Percentiles rank a stretch among this genome's conserved stretches.
Conservation (phyloP, 192 early-diverging fungal species). For the Phlyctochytrium arcticum region DNA sequence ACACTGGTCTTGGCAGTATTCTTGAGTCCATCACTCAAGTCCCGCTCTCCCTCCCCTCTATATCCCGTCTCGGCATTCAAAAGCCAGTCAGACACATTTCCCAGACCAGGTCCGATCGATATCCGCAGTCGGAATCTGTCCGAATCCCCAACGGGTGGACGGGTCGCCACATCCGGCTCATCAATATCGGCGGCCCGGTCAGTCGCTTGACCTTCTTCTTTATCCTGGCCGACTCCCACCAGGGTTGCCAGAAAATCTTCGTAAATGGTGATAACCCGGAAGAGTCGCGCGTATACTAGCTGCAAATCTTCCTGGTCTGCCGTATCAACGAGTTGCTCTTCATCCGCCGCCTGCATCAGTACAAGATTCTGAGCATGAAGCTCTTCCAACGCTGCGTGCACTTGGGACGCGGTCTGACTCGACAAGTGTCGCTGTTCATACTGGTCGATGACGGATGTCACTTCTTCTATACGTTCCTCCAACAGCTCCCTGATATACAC, state of each 20-base stretch:
- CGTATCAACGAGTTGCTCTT: slow-evolving; percentile 48
- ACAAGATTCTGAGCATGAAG: slow-evolving; percentile 46
- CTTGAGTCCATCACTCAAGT: background rate
- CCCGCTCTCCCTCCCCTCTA: background rate
- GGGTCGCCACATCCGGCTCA: background rate
- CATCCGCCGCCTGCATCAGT: slow-evolving; percentile 43
- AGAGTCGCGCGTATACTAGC: slow-evolving; percentile 28
- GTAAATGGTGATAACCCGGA: slow-evolving; percentile 52
- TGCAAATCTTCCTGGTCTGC: slow-evolving; percentile 43
- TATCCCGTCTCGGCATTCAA: slow-evolving; percentile 1
- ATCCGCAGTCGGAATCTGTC: background rate
- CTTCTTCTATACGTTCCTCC: slow-evolving; percentile 37
- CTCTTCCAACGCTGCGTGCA: slow-evolving; percentile 35
- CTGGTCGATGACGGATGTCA: slow-evolving; percentile 31
- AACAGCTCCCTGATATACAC: slow-evolving; percentile 32
- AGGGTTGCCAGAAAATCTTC: slow-evolving; percentile 30
- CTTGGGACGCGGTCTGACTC: slow-evolving; percentile 25
- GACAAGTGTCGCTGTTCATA: slow-evolving; percentile 41
- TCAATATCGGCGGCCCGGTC: background rate
- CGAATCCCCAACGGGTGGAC: background rate
- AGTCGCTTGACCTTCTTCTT: background rate
- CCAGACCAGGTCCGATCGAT: slow-evolving; percentile 12
- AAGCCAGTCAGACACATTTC: slow-evolving; percentile 20
- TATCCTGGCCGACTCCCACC: background rate
- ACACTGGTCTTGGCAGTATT: no score